Conservation (phyloP, 495 filamentous ascomycete genomes). For the Staphylotrichum longicolle region DNA sequence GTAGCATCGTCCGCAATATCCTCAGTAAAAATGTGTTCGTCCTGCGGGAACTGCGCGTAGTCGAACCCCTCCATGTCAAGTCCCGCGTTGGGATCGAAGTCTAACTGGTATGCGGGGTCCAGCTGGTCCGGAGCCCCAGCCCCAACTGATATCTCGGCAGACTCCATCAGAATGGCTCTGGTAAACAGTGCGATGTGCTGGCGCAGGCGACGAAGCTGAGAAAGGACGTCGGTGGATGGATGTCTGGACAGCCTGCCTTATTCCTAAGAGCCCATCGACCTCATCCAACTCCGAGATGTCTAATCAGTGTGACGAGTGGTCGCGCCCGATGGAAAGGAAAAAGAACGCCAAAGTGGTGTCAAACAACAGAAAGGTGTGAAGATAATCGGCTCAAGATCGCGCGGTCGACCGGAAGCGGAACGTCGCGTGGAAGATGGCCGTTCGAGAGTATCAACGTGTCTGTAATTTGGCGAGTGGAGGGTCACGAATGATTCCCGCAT, state of each 20-base stretch:
- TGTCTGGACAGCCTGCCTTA: background rate
- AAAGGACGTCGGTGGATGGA: background rate
- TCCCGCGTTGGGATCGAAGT: conserved; percentile 26
- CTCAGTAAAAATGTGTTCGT: background rate
- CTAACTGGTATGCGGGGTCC: conserved; percentile 32
- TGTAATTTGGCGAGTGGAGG: background rate
- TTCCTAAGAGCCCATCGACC: conserved; percentile 1
- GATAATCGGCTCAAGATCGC: background rate
- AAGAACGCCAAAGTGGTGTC: background rate
- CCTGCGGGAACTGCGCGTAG: conserved; percentile 23
- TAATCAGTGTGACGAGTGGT: background rate
- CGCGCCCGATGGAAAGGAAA: background rate
- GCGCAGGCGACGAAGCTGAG: no score
- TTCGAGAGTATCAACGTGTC: background rate
- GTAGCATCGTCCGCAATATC: background rate
- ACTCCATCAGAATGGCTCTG: conserved; percentile 25
- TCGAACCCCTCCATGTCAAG: conserved; percentile 33
- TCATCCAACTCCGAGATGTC: background rate
- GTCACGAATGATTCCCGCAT: no score
- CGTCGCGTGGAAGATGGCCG: background rate
- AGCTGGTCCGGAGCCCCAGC: conserved; percentile 20
- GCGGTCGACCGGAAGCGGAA: background rate
- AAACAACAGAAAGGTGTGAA: background rate
- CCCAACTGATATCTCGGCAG: conserved; percentile 26
- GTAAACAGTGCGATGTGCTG: background rate